These are phyloP conservation scores for Colletotrichum theobromicola DNA, from an alignment of 2,329 filamentous ascomycete genomes.

Conservation along the genomic window DNA sequence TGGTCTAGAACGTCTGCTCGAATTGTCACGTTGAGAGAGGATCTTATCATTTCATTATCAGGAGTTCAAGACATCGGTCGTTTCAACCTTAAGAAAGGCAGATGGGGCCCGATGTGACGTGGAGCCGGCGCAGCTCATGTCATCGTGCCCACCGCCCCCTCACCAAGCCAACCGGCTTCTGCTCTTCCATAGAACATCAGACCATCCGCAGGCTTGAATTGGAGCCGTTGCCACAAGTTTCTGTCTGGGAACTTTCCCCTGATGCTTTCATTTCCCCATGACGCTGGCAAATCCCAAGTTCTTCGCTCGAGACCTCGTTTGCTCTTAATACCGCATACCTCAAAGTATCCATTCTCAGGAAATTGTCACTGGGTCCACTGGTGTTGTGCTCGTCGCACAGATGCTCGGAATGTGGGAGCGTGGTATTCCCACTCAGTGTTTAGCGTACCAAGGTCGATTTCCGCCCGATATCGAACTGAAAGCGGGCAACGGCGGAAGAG, in stretches of 20 bases:
- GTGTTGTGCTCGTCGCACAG: background rate
- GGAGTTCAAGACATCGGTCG: background rate
- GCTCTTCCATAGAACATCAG: background rate
- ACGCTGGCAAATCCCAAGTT: background rate
- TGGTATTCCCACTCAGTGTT: background rate
- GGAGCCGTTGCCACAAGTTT: background rate
- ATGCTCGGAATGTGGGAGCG: background rate
- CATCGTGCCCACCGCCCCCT: background rate
- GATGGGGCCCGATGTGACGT: background rate
- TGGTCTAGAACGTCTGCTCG: background rate
- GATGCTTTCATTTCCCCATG: background rate
- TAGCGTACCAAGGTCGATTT: background rate
- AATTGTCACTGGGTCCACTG: background rate
- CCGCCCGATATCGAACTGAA: background rate
- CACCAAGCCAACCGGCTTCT: background rate
- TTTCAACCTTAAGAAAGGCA: background rate
- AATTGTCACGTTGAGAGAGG: background rate
- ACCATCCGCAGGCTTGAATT: background rate
- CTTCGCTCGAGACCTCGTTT: background rate
- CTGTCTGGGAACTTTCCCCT: background rate
- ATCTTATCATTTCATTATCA: background rate
- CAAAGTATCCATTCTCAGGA: background rate
- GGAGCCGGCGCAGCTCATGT: background rate
- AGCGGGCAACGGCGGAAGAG: background rate
- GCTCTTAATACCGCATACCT: background rate